Evolutionary conservation across 2,329 filamentous ascomycete species (phyloP), one percentile per base, ranked within the genome.

Genomic region (Colletotrichum costaricense): DNA sequence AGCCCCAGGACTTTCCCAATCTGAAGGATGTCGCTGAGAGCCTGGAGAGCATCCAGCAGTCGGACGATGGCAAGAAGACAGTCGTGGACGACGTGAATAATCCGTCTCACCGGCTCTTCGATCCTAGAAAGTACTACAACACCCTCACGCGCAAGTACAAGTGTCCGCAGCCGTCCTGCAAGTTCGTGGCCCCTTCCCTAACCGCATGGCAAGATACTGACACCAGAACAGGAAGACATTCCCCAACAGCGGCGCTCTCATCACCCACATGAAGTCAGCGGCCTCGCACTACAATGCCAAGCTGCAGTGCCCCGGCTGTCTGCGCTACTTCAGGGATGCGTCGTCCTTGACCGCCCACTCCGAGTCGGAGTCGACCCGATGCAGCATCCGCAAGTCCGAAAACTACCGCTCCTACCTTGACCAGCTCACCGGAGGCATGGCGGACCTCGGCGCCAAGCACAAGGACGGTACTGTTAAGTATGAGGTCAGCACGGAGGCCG

Each of bases 101-200:
- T 69, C 90, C 90, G 0, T 75, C 83, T 4, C 82, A 85, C 63
- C 79, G 79, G 0, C 80, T 83, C 11, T 92, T 89, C 80, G 84
- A 87, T 55, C 79, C 84, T 1, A 80, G 83, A 2, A 80, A 81
- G 6, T 92, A 90, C 81, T 85, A 78, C 68, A 81, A 86, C 54
- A 65, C 79, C 0, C 79, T 85, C 35, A 81, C 83, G 1, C 78
- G 81, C 58, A 83, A 81, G 62, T 93, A 85, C 81, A 82, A 80
- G 67, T 93, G 91, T 67, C 91, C 90, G 0, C 85, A 88, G 68
- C 74, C 76, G 1, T 76, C 79, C 3, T 93, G 91, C 85, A 80
- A 82, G 85, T 89, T 82, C 83, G 84, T 80, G 28, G 11, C 24
- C 19, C 24, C 22, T 7, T 16, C 2, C 2, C 30, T 16, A 33